These are phyloP conservation scores for Hibiscus syriacus DNA, from an alignment of 345 rosid genomes.

Conservation along the genomic window DNA sequence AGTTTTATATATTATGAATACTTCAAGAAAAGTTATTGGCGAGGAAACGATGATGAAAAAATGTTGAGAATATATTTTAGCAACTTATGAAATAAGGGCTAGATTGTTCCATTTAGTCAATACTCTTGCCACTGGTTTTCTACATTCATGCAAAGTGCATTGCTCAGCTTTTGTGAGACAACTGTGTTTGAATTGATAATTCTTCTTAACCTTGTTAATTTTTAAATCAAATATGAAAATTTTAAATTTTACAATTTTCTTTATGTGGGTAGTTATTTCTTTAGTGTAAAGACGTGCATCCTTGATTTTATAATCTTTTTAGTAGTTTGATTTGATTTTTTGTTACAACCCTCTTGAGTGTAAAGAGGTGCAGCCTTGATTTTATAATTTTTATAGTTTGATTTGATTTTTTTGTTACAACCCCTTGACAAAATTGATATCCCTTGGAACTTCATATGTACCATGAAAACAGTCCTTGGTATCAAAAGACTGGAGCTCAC, in stretches of 20 bases:
- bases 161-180: too few species aligned
- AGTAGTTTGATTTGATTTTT: not conserved
- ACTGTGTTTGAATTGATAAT: too few species aligned
- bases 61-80: not conserved
- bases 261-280: too few species aligned
- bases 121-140: too few species aligned
- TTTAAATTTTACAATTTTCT: too few species aligned
- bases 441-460: not conserved
- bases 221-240: too few species aligned
- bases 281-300: not conserved
- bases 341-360: not conserved
- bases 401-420: not conserved
- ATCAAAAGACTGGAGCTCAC: constrained; percentile 22
- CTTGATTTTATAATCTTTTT: not conserved
- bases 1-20: not conserved
- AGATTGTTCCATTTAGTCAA: too few species aligned
- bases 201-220: too few species aligned
- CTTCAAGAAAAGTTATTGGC: not conserved
- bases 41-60: not conserved
- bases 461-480: not conserved
- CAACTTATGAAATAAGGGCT: too few species aligned
- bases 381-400: not conserved
- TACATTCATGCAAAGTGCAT: too few species aligned
- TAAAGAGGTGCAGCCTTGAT: not conserved
- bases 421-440: not conserved